Conservation (phyloP, 2,329 filamentous ascomycete species). For the Dothistroma septosporum region DNA sequence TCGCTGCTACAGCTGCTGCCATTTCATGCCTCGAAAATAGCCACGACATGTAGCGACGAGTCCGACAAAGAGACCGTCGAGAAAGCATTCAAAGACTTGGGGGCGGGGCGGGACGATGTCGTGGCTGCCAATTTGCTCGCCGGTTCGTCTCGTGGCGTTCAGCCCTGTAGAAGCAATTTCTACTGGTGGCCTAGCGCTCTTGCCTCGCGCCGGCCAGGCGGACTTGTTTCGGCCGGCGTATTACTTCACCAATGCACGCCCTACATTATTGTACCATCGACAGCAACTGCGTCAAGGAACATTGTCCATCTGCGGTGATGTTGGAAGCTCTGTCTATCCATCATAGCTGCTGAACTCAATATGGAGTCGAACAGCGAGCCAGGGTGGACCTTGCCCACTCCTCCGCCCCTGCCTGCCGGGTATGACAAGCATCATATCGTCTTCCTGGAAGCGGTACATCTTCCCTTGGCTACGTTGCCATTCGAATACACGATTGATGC, state of each 20-base stretch:
- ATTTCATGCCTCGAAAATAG: background rate
- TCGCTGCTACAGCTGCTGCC: background rate
- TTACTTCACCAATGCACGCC: background rate
- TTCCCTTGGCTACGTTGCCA: constrained; percentile 15
- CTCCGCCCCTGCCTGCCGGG: constrained; percentile 16
- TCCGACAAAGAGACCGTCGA: background rate
- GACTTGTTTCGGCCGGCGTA: background rate
- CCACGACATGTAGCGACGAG: background rate
- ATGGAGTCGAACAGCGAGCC: background rate
- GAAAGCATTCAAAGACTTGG: too few species aligned
- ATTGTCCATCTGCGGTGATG: background rate
- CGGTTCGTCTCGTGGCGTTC: background rate
- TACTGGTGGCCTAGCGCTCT: background rate
- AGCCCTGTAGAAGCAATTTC: background rate
- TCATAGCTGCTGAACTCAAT: background rate
- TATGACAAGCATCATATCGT: constrained; percentile 23
- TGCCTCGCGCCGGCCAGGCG: background rate
- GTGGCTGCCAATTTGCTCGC: background rate
- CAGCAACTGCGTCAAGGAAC: background rate
- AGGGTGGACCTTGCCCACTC: constrained; percentile 15
- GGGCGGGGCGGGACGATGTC: background rate
- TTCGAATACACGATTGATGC: constrained; percentile 21
- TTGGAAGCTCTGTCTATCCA: background rate
- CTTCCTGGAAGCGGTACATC: constrained; percentile 20
- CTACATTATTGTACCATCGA: background rate